Evolutionary conservation across 106 monocot species (phyloP), one percentile per base, ranked within the genome.

Genomic region (Amphibolis antarctica): DNA sequence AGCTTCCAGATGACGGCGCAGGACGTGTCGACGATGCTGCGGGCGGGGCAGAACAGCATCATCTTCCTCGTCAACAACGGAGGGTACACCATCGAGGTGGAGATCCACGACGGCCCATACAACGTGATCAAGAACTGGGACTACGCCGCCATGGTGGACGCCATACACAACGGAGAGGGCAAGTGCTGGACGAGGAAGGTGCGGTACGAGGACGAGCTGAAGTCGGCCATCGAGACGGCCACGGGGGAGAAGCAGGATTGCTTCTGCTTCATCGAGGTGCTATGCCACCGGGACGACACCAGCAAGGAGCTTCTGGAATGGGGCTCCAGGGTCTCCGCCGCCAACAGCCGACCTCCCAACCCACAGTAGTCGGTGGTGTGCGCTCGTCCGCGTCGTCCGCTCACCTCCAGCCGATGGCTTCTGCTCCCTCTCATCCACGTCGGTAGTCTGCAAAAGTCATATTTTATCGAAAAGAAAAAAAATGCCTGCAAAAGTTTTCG

Each of bases 61-160:
- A 82, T 82, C 67, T 89, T 85, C 79, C 79, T 89, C 65, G 67
- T 89, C 24, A 85, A 85, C 85, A 89, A 89, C 30, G 89, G 89
- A 10, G 89, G 82, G 0, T 85, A 89, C 79, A 89, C 81, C 21
- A 89, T 89, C 21, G 82, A 85, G 74, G 89, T 85, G 61, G 89
- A 82, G 67, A 85, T 89, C 75, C 89, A 89, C 65, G 89, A 85
- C 11, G 89, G 89, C 4, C 89, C 89, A 7, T 89, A 85, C 81
- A 89, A 89, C 59, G 82, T 89, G 23, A 89, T 89, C 60, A 89
- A 89, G 75, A 89, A 89, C 82, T 89, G 89, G 89, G 77, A 89
- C 71, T 89, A 88, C 72, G n/a, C n/a, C n/a, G n/a, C n/a, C n/a
- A n/a, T n/a, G n/a, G n/a, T n/a, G n/a, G n/a, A n/a, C n/a, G n/a